These are phyloP conservation scores for Solanum aculeatissimum DNA, from an alignment of 305 asterid species.

Conservation along the genomic window DNA sequence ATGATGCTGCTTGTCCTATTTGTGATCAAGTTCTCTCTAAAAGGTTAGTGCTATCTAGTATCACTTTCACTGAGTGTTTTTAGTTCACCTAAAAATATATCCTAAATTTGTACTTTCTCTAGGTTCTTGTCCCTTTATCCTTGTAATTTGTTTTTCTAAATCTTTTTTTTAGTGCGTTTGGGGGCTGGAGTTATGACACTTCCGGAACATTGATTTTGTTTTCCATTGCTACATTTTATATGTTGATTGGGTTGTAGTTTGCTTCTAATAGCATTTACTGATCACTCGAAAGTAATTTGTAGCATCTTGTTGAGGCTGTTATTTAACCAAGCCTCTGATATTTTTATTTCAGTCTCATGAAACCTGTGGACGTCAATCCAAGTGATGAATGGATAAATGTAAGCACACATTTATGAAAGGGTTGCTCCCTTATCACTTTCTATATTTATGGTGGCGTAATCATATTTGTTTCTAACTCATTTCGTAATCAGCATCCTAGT, in stretches of 20 bases:
- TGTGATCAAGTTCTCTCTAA: constrained; percentile 96
- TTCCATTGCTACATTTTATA: neutral
- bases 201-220: neutral
- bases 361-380: constrained; percentile 81
- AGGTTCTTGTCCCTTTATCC: neutral
- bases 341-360: constrained; percentile 70
- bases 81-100: neutral
- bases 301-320: neutral
- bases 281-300: neutral
- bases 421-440: neutral
- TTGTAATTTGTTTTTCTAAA: neutral
- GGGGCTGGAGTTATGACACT: neutral
- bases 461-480: neutral
- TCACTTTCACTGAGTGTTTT: neutral
- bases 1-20: constrained; percentile 87
- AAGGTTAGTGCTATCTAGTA: constrained; percentile 35
- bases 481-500: neutral
- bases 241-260: neutral
- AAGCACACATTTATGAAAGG: constrained; percentile 22
- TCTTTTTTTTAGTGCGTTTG: neutral
- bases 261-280: neutral
- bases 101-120: neutral
- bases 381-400: constrained; percentile 88
- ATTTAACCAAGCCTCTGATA: constrained; percentile 11
- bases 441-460: neutral